Base-by-base conservation (phyloP, 192 early-diverging fungal species). In the Coemansia sp. region DNA sequence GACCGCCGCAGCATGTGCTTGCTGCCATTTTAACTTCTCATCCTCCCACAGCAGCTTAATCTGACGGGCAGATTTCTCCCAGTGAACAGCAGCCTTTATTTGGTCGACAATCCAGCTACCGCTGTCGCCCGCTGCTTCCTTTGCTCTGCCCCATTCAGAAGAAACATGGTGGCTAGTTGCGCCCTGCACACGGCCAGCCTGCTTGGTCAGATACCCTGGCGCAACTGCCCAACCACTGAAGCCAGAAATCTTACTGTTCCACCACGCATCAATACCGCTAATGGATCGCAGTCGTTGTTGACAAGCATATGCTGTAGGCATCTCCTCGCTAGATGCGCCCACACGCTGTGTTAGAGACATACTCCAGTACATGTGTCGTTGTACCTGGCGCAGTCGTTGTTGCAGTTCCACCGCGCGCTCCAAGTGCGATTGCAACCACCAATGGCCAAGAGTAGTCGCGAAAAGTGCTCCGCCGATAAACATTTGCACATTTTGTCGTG, bases 341-440 rank as follows among this genome's bases (percentile, higher is more conserved):
- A 30, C 54, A 14, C 76, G 70, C 63, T 78, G 76, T 27, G 57
- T 55, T 14, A 70, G 55, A n/a, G 76, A 68, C 76, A 78, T 78
- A 64, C 76, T 78, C 76, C 76, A 78, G 71, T 78, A 78, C 76
- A 78, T 78, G 52, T 78, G 57, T 8, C 24, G 42, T 17, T 70
- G 63, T 1, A 78, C 59, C 31, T 50, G 32, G 6, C 52, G 46
- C 53, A 78, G 22, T 20, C 55, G 66, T 27, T 20, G 29, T 25
- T 78, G 71, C 2, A 78, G 60, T 51, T 69, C 76, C 0, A 21
- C 60, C 5, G 76, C 59, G 39, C 63, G 70, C n/a, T 70, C 62
- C 50, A 66, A 64, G 36, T 64, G 70, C 21, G 76, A 51, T 22
- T 61, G 53, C 31, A 78, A 36, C 70, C 70, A 72, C 29, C 54